Base-by-base conservation (phyloP, 352 stramenopile genomes). In the Phytophthora cryptogea region DNA sequence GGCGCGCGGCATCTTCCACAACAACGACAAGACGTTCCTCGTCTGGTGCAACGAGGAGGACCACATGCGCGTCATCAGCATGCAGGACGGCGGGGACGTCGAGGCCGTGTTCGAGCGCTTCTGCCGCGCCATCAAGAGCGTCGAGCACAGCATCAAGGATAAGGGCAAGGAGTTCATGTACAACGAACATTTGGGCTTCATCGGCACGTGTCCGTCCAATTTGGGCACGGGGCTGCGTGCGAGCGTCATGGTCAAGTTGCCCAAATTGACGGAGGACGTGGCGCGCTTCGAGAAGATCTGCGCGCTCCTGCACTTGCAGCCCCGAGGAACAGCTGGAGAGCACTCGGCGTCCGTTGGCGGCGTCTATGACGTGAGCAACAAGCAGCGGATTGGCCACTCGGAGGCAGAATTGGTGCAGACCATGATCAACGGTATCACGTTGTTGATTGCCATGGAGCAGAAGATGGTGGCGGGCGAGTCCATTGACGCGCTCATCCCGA, bases 1-100 rank as follows among this genome's bases (percentile, higher is more conserved):
- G 53, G 92, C 81, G 13, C 80, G 94, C 55, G 94, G 90, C 11
- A 94, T 98, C 58, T 98, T 95, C 67, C 86, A 97, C 69, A 97
- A 98, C 57, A 76, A 96, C 64, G 74, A 84, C 48, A 95, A 97
- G 57, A 89, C 88, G 14, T 95, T 97, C 48, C 76, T 98, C 5
- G 84, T 90, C 16, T 97, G 89, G 89, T 78, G 81, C 49, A 97
- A 97, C 58, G 89, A 97, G 54, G 88, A 95, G 36, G 89, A 97
- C 70, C 89, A 97, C 74, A 94, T 92, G 80, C 83, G 87, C 16
- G 91, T 97, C 33, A 96, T 96, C 49, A 86, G 74, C 40, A 94
- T 96, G 86, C 80, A 95, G 58, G 80, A 92, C 37, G 93, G 91
- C 37, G 92, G 92, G 7, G 83, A 98, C 70, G 92, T 98, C 26